These are phyloP conservation scores for Kodamaea jinghongensis DNA, from an alignment of 805 yeast genomes.

Conservation along the genomic window DNA sequence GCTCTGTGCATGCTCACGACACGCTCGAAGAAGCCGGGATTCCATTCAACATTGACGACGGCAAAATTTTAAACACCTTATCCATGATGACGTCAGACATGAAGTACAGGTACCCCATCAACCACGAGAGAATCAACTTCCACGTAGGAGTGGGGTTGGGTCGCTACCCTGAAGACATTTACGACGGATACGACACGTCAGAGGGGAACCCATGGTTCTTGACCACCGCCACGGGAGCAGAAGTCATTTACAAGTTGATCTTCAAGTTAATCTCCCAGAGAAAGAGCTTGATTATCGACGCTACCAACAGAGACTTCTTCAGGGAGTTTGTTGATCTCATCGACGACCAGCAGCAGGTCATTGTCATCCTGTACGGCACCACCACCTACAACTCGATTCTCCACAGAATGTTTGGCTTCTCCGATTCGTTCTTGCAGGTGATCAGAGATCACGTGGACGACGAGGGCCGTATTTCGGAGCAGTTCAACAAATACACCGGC, in stretches of 20 bases:
- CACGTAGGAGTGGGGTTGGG: constrained; percentile 70
- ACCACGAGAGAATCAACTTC: constrained; percentile 45
- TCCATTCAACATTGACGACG: constrained; percentile 64
- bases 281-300: constrained; percentile 44
- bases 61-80: constrained; percentile 60
- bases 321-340: constrained; percentile 28
- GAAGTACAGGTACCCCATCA: constrained; percentile 75
- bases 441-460: constrained; percentile 58
- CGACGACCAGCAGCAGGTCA: constrained; percentile 12
- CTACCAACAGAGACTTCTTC: constrained; percentile 28
- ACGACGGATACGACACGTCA: constrained; percentile 67
- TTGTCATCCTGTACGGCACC: constrained; percentile 37
- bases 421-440: constrained; percentile 65
- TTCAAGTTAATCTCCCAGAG: constrained; percentile 38
- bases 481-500: constrained; percentile 77
- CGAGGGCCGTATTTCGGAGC: constrained; percentile 82
- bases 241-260: constrained; percentile 55
- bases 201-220: constrained; percentile 96
- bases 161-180: constrained; percentile 88
- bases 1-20: constrained; percentile 43
- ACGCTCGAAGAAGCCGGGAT: constrained; percentile 35
- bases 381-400: constrained; percentile 47
- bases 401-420: constrained; percentile 47
- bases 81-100: constrained; percentile 61
- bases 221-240: constrained; percentile 67